A percentile compares a stretch with the other conserved stretches of the same genome.
Evolutionary conservation across 495 filamentous ascomycete genomes (phyloP).

Genomic region (Xylaria curta): DNA sequence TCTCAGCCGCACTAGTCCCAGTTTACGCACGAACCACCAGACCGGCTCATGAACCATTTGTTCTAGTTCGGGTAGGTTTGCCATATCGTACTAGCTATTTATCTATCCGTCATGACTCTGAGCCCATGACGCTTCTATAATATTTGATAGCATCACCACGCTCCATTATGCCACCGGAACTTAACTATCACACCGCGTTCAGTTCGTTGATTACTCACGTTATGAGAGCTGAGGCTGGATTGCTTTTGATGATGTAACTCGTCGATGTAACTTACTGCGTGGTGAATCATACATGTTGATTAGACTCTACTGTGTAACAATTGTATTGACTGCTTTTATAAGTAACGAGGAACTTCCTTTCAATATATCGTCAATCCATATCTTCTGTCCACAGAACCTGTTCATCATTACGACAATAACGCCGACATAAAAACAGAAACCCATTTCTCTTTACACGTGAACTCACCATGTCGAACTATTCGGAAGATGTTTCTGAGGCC

Average conservation of each 20-base stretch:
- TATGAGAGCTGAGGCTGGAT: not conserved
- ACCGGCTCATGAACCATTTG: not conserved
- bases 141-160: not conserved
- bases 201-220: not conserved
- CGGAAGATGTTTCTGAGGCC: constrained; percentile 3
- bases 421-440: not conserved
- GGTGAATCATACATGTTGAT: not conserved
- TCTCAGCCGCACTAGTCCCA: not conserved
- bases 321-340: not conserved
- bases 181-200: not conserved
- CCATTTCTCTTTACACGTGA: too few relatives aligned
- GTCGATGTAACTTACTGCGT: not conserved
- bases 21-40: not conserved
- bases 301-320: not conserved
- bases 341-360: not conserved
- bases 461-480: not conserved
- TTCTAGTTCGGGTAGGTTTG: not conserved
- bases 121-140: not conserved
- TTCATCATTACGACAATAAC: not conserved
- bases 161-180: not conserved
- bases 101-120: not conserved
- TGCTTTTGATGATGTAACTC: not conserved
- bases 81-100: not conserved
- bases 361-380: not conserved
- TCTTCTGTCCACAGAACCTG: not conserved